These are phyloP conservation scores for Yamadazyma endophytica DNA, from an alignment of 805 yeast species.

Conservation along the genomic window DNA sequence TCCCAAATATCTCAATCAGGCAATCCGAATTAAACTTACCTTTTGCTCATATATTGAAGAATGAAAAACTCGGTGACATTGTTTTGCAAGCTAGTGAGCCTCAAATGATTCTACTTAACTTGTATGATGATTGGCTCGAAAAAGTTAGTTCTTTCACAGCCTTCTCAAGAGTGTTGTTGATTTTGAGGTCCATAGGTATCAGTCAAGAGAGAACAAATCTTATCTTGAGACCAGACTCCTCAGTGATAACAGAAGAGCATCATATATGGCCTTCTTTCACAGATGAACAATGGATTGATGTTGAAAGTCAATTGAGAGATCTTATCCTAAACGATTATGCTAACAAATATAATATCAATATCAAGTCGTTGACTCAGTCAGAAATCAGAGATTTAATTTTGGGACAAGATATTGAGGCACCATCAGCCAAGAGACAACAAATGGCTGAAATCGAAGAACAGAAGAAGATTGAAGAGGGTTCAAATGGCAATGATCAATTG, in stretches of 20 bases:
- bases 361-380: constrained; percentile 82
- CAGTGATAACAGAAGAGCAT: constrained; percentile 64
- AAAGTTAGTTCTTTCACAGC: constrained; percentile 87
- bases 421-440: constrained; percentile 82
- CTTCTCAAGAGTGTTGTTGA: constrained; percentile 77
- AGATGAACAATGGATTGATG: constrained; percentile 88
- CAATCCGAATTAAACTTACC: constrained; percentile 89
- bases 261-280: constrained; percentile 92
- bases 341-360: constrained; percentile 77
- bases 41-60: constrained; percentile 77
- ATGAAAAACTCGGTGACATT: constrained; percentile 73
- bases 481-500: constrained; percentile 46
- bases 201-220: constrained; percentile 72
- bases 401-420: constrained; percentile 91
- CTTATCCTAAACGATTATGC: constrained; percentile 82
- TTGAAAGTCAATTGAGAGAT: constrained; percentile 85
- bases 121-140: constrained; percentile 93
- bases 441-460: constrained; percentile 67
- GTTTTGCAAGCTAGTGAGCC: constrained; percentile 88
- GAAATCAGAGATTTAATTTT: constrained; percentile 91
- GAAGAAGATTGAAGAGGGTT: constrained; percentile 30
- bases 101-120: constrained; percentile 83
- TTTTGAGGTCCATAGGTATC: constrained; percentile 79
- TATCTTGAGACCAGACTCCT: constrained; percentile 71
- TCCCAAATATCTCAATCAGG: constrained; percentile 85